These are phyloP conservation scores for Cyclotella cryptica DNA, from an alignment of 108 stramenopile genomes.

Conservation along the genomic window DNA sequence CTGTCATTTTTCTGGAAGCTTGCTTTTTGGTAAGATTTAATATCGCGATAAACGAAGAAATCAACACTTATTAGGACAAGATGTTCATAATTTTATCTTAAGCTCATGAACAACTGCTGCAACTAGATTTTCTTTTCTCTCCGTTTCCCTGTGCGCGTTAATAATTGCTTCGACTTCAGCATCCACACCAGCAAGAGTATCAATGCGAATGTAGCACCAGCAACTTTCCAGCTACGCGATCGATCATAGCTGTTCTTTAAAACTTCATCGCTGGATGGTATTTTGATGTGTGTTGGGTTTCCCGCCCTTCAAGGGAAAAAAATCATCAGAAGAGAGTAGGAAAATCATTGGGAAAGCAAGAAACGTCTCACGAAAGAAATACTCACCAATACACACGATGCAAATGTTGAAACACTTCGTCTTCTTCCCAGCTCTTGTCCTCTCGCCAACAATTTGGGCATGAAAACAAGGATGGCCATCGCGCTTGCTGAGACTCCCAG, in stretches of 20 bases:
- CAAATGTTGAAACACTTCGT: constrained; percentile 35
- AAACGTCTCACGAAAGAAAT: not conserved
- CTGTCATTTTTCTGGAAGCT: constrained; percentile 81
- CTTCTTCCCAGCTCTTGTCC: constrained; percentile 53
- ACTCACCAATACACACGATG: constrained; percentile 37
- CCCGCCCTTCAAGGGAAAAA: constrained; percentile 7
- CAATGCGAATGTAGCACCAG: constrained; percentile 5
- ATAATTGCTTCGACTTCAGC: constrained; percentile 5
- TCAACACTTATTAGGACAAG: not conserved
- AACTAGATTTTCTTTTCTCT: constrained; percentile 8
- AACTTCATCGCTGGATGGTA: constrained; percentile 9
- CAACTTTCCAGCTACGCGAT: constrained; percentile 17
- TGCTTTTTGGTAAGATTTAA: constrained; percentile 57
- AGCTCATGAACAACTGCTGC: not conserved
- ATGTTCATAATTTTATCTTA: not conserved
- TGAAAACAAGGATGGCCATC: constrained; percentile 42
- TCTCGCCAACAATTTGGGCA: constrained; percentile 57
- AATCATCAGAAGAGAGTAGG: not conserved
- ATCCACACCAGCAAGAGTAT: constrained; percentile 9
- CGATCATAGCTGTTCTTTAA: not conserved
- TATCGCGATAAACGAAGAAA: not conserved
- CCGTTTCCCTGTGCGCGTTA: not conserved
- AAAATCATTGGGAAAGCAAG: not conserved
- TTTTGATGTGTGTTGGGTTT: constrained; percentile 44
- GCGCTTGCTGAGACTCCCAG: constrained; percentile 41